Evolutionary conservation across 306 rosid species (phyloP).

Genomic region (Gleditsia sinensis): DNA sequence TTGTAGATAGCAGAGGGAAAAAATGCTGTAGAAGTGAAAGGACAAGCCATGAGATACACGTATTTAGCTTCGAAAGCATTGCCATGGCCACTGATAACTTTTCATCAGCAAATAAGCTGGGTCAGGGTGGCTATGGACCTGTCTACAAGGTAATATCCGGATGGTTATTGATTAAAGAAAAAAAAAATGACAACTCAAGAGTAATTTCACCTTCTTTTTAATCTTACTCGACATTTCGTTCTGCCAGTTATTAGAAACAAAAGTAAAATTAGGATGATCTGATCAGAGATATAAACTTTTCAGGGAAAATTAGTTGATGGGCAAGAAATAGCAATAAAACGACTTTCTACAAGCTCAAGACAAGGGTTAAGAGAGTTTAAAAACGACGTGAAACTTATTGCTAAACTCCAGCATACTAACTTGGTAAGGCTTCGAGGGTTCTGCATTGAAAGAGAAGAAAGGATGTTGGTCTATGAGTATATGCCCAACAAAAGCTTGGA

Average conservation of each 20-base stretch:
- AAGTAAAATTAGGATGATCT: too few species aligned
- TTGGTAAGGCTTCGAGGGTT: constrained; percentile 46
- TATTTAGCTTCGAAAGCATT: constrained; percentile 35
- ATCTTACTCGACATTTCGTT: too few species aligned
- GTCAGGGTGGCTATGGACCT: constrained; percentile 41
- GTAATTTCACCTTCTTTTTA: too few species aligned
- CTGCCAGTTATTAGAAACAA: too few species aligned
- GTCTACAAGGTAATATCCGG: constrained; percentile 49
- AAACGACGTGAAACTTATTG: constrained; percentile 45
- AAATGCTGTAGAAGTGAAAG: background rate
- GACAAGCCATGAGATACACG: background rate
- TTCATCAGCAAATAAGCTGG: constrained; percentile 18
- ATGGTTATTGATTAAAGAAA: too few species aligned
- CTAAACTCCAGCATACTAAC: constrained; percentile 53
- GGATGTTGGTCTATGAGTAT: constrained; percentile 34
- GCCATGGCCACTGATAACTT: constrained; percentile 31
- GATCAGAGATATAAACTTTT: background rate
- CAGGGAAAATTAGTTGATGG: constrained; percentile 42
- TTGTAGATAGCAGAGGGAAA: too few species aligned
- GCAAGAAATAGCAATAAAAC: constrained; percentile 49
- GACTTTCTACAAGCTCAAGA: constrained; percentile 45
- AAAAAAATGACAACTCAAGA: too few species aligned
- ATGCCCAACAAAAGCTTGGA: constrained; percentile 39
- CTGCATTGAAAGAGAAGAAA: constrained; percentile 46
- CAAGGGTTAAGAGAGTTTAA: constrained; percentile 45